These are phyloP conservation scores for Spencermartinsiella ligniputridi DNA, from an alignment of 1,139 yeast species.

Conservation along the genomic window DNA sequence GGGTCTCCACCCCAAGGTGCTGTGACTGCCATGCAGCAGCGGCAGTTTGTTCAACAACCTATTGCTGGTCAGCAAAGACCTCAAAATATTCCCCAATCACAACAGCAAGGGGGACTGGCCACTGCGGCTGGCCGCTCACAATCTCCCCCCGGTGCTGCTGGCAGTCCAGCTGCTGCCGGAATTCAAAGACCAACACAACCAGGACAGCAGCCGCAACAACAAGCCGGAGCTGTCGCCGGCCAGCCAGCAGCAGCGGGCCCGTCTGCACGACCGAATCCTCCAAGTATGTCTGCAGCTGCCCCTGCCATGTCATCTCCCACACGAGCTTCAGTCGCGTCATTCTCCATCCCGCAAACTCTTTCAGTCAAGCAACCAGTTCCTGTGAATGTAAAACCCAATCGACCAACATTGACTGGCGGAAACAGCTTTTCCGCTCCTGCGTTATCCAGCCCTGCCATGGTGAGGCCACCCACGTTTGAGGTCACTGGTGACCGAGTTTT, in stretches of 20 bases:
- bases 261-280: conserved; percentile 30
- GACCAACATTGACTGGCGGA: conserved; percentile 89
- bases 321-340: conserved; percentile 48
- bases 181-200: conserved; percentile 1
- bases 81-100: too few relatives aligned
- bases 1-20: conserved; percentile 1
- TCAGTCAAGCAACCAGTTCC: conserved; percentile 63
- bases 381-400: conserved; percentile 54
- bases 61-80: too few relatives aligned
- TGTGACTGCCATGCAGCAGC: background rate
- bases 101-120: background rate
- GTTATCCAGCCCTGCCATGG: conserved; percentile 69
- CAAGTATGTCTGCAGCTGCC: conserved; percentile 19
- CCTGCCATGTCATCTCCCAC: conserved; percentile 28
- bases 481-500: conserved; percentile 73
- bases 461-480: conserved; percentile 77
- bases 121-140: conserved; percentile 2
- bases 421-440: conserved; percentile 64
- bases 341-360: conserved; percentile 67
- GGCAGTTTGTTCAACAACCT: background rate
- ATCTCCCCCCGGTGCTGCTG: conserved; percentile 8
- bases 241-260: conserved; percentile 23
- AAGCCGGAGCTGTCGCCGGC: conserved; percentile 7
- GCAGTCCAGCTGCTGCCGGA: conserved; percentile 4
- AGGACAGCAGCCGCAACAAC: conserved; percentile 1